These are phyloP conservation scores for Candida sanyaensis DNA, from an alignment of 1,139 yeast species.

Conservation along the genomic window DNA sequence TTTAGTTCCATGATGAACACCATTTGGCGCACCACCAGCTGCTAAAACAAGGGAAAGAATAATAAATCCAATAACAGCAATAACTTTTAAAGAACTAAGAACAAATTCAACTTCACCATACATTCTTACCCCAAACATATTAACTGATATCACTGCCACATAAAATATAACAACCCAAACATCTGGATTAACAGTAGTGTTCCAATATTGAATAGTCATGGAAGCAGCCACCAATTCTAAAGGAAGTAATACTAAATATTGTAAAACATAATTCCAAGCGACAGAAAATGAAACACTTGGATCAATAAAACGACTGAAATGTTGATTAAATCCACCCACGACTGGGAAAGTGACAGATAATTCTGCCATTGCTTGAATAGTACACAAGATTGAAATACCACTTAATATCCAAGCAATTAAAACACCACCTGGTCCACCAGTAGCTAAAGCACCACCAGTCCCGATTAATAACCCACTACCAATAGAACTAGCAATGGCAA, in stretches of 20 bases:
- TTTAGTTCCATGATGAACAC: slow-evolving; percentile 36
- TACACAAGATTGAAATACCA: slow-evolving; percentile 28
- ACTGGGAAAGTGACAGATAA: slow-evolving; percentile 41
- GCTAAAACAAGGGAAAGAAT: slow-evolving; percentile 42
- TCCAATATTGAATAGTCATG: slow-evolving; percentile 44
- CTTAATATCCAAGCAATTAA: slow-evolving; percentile 49
- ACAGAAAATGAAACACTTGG: slow-evolving; percentile 46
- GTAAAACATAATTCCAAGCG: slow-evolving; percentile 47
- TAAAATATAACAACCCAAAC: slow-evolving; percentile 43
- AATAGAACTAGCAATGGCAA: slow-evolving; percentile 82
- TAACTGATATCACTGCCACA: slow-evolving; percentile 35
- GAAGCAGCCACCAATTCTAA: slow-evolving; percentile 44
- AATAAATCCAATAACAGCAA: slow-evolving; percentile 42
- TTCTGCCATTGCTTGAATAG: slow-evolving; percentile 46
- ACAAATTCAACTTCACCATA: slow-evolving; percentile 48
- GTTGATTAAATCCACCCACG: slow-evolving; percentile 41
- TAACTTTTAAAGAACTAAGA: slow-evolving; percentile 38
- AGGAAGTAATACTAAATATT: slow-evolving; percentile 33
- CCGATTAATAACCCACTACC: slow-evolving; percentile 52
- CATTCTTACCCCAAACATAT: slow-evolving; percentile 43
- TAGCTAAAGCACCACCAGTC: slow-evolving; percentile 38
- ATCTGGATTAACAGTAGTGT: slow-evolving; percentile 36
- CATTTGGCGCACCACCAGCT: slow-evolving; percentile 41
- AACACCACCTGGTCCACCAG: slow-evolving; percentile 70
- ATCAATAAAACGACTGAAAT: slow-evolving; percentile 41